Base-by-base conservation (phyloP, 345 rosid genomes). In the Euphorbia lathyris region DNA sequence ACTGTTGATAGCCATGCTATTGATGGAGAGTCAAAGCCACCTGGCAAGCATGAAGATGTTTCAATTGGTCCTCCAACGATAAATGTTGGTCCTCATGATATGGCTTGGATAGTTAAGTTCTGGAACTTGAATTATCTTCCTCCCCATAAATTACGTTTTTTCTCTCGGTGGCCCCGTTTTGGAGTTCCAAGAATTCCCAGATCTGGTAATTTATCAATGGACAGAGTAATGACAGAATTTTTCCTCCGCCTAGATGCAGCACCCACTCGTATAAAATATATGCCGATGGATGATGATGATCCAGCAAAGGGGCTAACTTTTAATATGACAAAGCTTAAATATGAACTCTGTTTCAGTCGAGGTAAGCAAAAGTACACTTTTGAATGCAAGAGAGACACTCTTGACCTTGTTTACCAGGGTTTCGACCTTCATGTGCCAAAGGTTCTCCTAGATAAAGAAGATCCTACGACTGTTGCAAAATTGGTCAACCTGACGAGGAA, bases 381-480 rank as follows among this genome's bases (percentile, higher is more conserved):
- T 74, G 96, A 90, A 38, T 86, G 93, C 90, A 82, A 72, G 74
- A 97, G 98, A 74, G 98, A 87, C 67, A 82, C 88, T 58, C 98
- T 95, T 74, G 98, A 95, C 87, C 90, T 92, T 82, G 97, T 95
- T 74, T 95, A 95, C 78, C 96, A 88, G 79, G 98, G 97, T 63
- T 76, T 92, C 66, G 96, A 92, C 80, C 97, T 92, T 85, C 92
- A 92, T 71, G 74, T 85, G 81, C 99, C 91, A 58, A 90, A 86
- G 78, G 96, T 78, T 55, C 79, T 86, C 74, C 40, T 92, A 62
- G 81, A 84, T 74, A 90, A 80, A 85, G 86, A 86, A 70, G 83
- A 85, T 68, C 66, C 77, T 78, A 82, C 83, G 47, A 79, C 77
- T 76, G 70, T 79, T 65, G 79, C 82, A 73, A 86, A 77, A 87